These are phyloP conservation scores for Metarhizium brunneum DNA, from an alignment of 2,329 filamentous ascomycete genomes.

Conservation along the genomic window DNA sequence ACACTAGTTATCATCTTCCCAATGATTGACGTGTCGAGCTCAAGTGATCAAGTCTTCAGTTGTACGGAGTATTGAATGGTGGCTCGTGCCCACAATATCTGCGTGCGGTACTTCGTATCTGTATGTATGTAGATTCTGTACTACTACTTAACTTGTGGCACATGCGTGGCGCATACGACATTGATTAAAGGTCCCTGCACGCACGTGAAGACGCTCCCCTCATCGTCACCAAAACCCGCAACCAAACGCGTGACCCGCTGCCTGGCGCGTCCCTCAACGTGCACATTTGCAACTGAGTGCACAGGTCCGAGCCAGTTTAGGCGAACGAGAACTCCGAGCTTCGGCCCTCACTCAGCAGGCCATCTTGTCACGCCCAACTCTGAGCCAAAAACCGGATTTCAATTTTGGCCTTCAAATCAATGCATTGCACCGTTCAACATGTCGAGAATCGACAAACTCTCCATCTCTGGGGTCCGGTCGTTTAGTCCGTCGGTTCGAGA, in stretches of 20 bases:
- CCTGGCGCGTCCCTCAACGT: constrained; percentile 1
- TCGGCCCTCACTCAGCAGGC: too few relatives aligned
- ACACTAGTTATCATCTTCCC: too few relatives aligned
- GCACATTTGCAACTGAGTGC: background rate
- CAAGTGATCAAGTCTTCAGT: too few relatives aligned
- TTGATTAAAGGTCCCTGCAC: background rate
- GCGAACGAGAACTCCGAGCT: too few relatives aligned
- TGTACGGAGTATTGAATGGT: too few relatives aligned
- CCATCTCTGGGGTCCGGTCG: constrained; percentile 74
- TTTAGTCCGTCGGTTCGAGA: constrained; percentile 70
- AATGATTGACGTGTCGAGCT: too few relatives aligned
- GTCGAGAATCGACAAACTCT: constrained; percentile 85
- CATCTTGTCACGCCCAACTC: too few relatives aligned
- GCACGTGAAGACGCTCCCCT: constrained; percentile 6
- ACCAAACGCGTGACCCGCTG: constrained; percentile 1
- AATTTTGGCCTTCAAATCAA: background rate
- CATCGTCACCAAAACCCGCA: background rate
- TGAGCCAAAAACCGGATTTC: background rate
- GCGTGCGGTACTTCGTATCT: too few relatives aligned
- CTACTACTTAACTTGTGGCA: too few relatives aligned
- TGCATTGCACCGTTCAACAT: constrained; percentile 23
- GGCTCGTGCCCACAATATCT: too few relatives aligned
- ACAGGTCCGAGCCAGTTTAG: too few relatives aligned
- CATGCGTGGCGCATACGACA: background rate
- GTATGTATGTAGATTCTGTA: too few relatives aligned